Base-by-base conservation (phyloP, 495 filamentous ascomycete species). In the Pseudoneurospora amorphoporcata region DNA sequence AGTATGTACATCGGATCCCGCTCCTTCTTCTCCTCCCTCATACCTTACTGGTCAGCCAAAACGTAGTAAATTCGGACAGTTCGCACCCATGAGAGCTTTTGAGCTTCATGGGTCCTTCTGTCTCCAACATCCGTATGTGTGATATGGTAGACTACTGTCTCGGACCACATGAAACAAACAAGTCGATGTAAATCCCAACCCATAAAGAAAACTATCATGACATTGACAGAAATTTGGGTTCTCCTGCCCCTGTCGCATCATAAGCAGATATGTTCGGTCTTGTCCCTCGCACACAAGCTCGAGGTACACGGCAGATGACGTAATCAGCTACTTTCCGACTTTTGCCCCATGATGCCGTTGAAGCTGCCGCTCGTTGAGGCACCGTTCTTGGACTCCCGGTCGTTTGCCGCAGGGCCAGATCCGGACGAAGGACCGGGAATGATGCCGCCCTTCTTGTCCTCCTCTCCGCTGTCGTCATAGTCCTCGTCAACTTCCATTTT, bases 401-500 rank as follows among this genome's bases (percentile, higher is more conserved):
- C 53, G n/a, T 80, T 73, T 23, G 79, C 71, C 10, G 80, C 71
- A 16, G 80, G 74, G 29, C 69, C 74, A 3, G 80, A 72, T 10
- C 77, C 76, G 4, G 80, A 77, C 3, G 76, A 58, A 32, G 77
- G 68, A 0, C 76, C 83, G 1, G 83, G 81, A 37, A 76, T 71
- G 72, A 81, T 76, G 12, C 82, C 84, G 3, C 83, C 82, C 72
- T 88, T 89, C 78, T 90, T 88, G 81, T 97, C 94, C 68, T 97
- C 91, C 74, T 97, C 94, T 39, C 92, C 93, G 75, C 96, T 94
- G 80, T 97, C 95, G 75, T 90, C 88, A 74, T 99, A 97, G 73
- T 97, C 90, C 80, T 99, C 95, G 78, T 99, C 95, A 58, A 98
- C 91, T 32, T 98, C 95, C 90, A 99, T 96, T 80, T 97, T 95